phyloP scores from a whole-genome alignment of 768 basidiomycete genomes.

The Crassisporium funariophilum region DNA sequence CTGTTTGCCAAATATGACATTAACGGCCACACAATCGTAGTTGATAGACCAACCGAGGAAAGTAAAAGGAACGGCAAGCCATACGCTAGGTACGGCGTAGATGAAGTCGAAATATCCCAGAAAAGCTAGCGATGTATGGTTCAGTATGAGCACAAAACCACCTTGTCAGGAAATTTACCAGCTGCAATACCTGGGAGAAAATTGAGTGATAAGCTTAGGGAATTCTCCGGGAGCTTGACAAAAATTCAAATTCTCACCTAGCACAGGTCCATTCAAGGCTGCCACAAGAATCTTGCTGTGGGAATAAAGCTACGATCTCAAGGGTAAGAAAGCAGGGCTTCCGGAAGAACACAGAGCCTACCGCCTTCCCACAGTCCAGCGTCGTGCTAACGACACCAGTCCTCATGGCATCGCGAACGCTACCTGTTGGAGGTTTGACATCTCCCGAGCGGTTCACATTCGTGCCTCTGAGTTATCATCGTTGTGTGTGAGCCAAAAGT shows the following conservation, averaged over 20 bases:
- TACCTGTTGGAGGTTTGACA: slow-evolving; percentile 20
- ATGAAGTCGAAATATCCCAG: slow-evolving; percentile 79
- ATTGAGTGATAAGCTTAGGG: not conserved
- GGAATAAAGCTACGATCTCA: slow-evolving; percentile 52
- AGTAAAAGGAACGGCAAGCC: slow-evolving; percentile 68
- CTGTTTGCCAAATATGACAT: slow-evolving; percentile 30
- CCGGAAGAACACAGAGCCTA: slow-evolving; percentile 29
- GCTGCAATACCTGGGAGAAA: slow-evolving; percentile 60
- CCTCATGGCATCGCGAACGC: slow-evolving; percentile 49
- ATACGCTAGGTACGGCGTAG: slow-evolving; percentile 60
- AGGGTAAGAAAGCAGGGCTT: not conserved
- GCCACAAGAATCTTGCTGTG: slow-evolving; percentile 73
- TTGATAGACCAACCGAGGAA: slow-evolving; percentile 49
- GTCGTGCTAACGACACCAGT: slow-evolving; percentile 50
- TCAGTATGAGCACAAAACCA: not conserved
- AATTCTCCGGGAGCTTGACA: no score
- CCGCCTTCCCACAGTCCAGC: slow-evolving; percentile 67
- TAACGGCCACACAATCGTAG: not conserved
- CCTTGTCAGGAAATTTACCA: slow-evolving; percentile 36
- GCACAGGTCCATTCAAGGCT: slow-evolving; percentile 73
- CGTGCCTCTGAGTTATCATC: slow-evolving; percentile 49
- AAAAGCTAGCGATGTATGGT: slow-evolving; percentile 43
- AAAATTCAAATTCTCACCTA: slow-evolving; percentile 47
- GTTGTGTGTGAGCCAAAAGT: slow-evolving; percentile 1
- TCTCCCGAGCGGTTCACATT: slow-evolving; percentile 43